Evolutionary conservation across 2,329 filamentous ascomycete genomes (phyloP).

Genomic region (Fusarium austroafricanum): DNA sequence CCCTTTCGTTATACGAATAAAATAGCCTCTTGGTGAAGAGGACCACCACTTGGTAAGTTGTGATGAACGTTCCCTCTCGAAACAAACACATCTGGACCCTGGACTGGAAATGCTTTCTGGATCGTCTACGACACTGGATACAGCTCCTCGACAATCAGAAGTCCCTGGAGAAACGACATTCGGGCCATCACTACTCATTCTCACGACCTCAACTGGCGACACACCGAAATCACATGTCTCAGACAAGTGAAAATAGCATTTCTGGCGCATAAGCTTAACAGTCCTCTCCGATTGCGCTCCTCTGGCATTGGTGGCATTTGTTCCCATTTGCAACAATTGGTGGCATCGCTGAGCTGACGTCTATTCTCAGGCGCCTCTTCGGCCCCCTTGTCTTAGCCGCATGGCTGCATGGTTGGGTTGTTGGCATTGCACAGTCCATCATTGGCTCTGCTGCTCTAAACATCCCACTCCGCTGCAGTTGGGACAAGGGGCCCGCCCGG

Average conservation of each 20-base stretch:
- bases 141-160: conserved; percentile 6
- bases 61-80: conserved; percentile 9
- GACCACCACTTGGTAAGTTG: conserved; percentile 46
- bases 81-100: background rate
- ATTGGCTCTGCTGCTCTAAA: conserved; percentile 37
- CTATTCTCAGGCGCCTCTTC: conserved; percentile 19
- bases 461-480: conserved; percentile 36
- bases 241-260: conserved; percentile 8
- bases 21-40: conserved; percentile 35
- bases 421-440: conserved; percentile 41
- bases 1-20: conserved; percentile 33
- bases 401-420: conserved; percentile 28
- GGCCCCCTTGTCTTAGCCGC: conserved; percentile 43
- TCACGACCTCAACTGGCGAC: conserved; percentile 8
- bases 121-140: conserved; percentile 2
- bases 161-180: conserved; percentile 1
- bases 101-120: background rate
- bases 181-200: conserved; percentile 19
- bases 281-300: conserved; percentile 22
- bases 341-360: conserved; percentile 43
- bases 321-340: conserved; percentile 28
- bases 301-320: conserved; percentile 36
- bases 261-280: conserved; percentile 19
- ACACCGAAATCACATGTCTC: conserved; percentile 27
- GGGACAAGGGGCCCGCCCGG: conserved; percentile 33